Base-by-base conservation (phyloP, 2,329 filamentous ascomycete genomes). In the Talaromyces albobiverticillius region DNA sequence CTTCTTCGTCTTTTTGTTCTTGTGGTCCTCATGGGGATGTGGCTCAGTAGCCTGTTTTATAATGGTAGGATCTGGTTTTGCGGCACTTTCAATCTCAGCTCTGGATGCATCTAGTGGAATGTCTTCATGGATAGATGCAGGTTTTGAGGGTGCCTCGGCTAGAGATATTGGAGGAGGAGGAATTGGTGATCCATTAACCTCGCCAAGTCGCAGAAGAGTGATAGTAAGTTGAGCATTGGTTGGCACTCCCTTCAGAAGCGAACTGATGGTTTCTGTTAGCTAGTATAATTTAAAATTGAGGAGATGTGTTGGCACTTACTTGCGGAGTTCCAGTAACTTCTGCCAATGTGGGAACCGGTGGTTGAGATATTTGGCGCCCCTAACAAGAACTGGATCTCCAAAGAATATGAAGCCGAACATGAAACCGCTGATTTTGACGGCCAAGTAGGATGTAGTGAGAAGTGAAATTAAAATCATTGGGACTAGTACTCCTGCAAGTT, bases 141-240 rank as follows among this genome's bases (percentile, higher is more conserved):
- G 76, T 54, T 77, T 68, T 18, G 80, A 76, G 18, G 79, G 73
- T 3, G 80, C 77, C 25, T 77, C 71, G 9, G 67, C 58, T 3
- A 62, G 57, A 20, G 76, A 71, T 14, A 67, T 68, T 14, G 82
- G 81, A 20, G 82, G 81, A 10, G 82, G 85, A 0, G 89, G 89
- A 0, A 95, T 71, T 0, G 90, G 90, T 0, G 88, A 86, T 60
- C 88, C 88, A 71, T 92, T 92, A 10, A 82, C 83, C 71, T 95
- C 90, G 38, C 89, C 90, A 26, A 93, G 84, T 4, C 90, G 87
- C 10, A 95, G 82, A 1, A 95, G 79, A 0, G 90, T 95, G 25
- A 95, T 75, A 0, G 89, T 85, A 16, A 95, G 81, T 65, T 95
- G 90, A 3, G 89, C 89, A 65, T 95, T 94, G 1, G 90, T 95